Base-by-base conservation (phyloP, 2,329 filamentous ascomycete genomes). In the Phoma herbarum region DNA sequence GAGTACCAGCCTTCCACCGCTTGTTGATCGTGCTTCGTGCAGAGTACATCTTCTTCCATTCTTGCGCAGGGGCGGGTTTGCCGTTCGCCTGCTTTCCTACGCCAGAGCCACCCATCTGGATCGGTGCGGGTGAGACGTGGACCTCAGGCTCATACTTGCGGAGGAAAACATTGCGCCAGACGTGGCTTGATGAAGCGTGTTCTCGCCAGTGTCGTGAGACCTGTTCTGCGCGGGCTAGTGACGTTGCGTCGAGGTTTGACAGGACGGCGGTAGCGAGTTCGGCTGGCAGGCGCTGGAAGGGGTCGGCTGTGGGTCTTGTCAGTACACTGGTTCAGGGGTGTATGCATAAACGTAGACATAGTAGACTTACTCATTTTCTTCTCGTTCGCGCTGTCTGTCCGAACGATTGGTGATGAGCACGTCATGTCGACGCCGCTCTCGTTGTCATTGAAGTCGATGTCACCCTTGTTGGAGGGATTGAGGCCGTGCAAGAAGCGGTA, bases 11-110 rank as follows among this genome's bases (percentile, higher is more conserved):
- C 68, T 86, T 88, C 95, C 95, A 99, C 62, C 91, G 87, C 64
- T 84, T 82, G 67, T 92, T 89, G 61, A 99, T 84, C 62, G 90
- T 85, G 60, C 88, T 85, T 66, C 91, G 89, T 43, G 91, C 89
- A 67, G 87, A 83, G 76, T 93, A 97, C 74, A 97, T 91, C 64
- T 88, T 85, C 78, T 90, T 92, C 92, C 93, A 99, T 73, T 97
- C 85, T 66, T 91, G 91, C 2, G 70, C 73, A 26, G 75, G 74
- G 6, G 68, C 69, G 23, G 69, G 35, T 84, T 83, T 4, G 88
- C 88, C 59, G 53, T 78, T 76, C 60, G 59, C 64, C 31, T 77
- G 74, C 63, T 81, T 82, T 45, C 87, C 86, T 31, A 84, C 73
- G 4, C 86, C 87, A 12, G 77, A 74, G 25, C 82, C 82, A 45